Evolutionary conservation across 169 alveolate genomes (phyloP).

Genomic region (Plasmodium inui): DNA sequence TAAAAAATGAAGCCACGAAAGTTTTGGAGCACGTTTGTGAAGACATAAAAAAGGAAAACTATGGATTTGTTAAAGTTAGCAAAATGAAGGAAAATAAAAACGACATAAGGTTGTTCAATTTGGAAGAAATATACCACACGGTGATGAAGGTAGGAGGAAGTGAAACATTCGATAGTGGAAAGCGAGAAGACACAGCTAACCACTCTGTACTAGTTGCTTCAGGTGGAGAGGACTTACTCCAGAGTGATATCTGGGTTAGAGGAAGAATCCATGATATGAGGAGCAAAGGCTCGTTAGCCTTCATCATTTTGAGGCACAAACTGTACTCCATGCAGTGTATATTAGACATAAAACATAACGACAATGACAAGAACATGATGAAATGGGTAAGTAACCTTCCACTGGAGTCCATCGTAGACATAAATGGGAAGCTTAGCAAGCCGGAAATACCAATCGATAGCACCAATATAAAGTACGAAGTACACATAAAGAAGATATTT

Average conservation of each 20-base stretch:
- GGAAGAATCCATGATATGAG: constrained; percentile 88
- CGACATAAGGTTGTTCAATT: constrained; percentile 29
- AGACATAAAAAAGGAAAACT: constrained; percentile 63
- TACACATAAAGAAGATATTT: constrained; percentile 89
- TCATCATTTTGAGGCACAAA: constrained; percentile 85
- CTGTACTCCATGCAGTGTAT: constrained; percentile 86
- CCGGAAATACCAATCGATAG: constrained; percentile 93
- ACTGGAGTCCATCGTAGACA: constrained; percentile 95
- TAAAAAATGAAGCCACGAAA: constrained; percentile 69
- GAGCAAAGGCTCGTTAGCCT: constrained; percentile 88
- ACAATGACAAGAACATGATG: constrained; percentile 88
- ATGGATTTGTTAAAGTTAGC: constrained; percentile 40
- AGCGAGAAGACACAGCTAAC: constrained; percentile 30
- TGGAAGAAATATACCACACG: constrained; percentile 50
- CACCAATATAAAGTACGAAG: constrained; percentile 93
- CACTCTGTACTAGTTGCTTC: constrained; percentile 10
- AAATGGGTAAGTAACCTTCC: constrained; percentile 88
- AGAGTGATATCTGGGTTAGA: constrained; percentile 84
- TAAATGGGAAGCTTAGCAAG: constrained; percentile 91
- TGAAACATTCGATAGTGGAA: not conserved
- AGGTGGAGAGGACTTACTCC: constrained; percentile 23
- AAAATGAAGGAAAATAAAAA: not conserved
- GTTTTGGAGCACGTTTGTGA: constrained; percentile 69
- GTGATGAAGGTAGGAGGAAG: not conserved
- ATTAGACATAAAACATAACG: constrained; percentile 82